Percentiles rank a stretch among this genome's conserved stretches.
These are phyloP conservation scores for Epichloe elymi DNA, from an alignment of 2,329 filamentous ascomycete genomes.

Conservation along the genomic window DNA sequence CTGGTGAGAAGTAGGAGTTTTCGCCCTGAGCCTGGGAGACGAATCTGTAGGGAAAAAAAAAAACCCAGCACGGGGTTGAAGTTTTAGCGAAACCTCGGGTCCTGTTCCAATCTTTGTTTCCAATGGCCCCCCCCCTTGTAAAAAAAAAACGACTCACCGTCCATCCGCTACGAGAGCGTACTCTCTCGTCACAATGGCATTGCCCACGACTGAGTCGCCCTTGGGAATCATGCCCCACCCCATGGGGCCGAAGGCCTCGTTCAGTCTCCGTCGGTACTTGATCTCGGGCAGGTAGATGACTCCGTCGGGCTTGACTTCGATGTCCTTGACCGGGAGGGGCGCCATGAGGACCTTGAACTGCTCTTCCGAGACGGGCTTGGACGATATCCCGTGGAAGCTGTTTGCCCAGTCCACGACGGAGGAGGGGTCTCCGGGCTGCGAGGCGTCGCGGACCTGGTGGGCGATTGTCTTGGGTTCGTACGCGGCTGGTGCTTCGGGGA, in stretches of 20 bases:
- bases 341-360: constrained; percentile 54
- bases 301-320: constrained; percentile 96
- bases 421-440: neutral
- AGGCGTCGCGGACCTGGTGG: constrained; percentile 5
- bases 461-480: constrained; percentile 10
- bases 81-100: too few relatives aligned
- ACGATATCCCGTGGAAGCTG: constrained; percentile 69
- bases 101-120: too few relatives aligned
- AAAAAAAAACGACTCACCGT: constrained; percentile 50
- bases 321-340: constrained; percentile 56
- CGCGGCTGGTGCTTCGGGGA: constrained; percentile 1
- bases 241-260: constrained; percentile 83
- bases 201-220: constrained; percentile 74
- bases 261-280: constrained; percentile 87
- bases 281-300: constrained; percentile 96
- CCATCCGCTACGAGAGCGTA: constrained; percentile 85
- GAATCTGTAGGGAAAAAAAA: constrained; percentile 42
- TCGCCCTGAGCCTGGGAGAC: constrained; percentile 89
- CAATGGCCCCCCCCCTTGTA: too few relatives aligned
- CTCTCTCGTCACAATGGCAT: constrained; percentile 71
- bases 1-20: constrained; percentile 81
- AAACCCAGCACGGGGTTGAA: neutral
- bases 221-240: constrained; percentile 90
- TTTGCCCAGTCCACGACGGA: constrained; percentile 59
- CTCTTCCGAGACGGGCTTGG: constrained; percentile 56